phyloP scores from a whole-genome alignment of 1,284 basidiomycete species.

The Pyrrhoderma lamaoense region DNA sequence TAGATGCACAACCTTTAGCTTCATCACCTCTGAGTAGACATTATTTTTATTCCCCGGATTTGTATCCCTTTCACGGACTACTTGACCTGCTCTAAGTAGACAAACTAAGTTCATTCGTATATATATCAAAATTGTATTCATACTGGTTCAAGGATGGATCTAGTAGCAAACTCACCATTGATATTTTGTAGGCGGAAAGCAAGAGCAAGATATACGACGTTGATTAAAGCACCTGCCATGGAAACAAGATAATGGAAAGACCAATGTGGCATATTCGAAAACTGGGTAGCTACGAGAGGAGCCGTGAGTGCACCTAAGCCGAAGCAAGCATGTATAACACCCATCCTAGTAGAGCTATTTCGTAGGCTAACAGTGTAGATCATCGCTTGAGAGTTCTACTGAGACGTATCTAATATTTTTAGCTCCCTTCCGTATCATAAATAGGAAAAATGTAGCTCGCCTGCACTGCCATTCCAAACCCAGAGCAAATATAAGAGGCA shows the following conservation, averaged over 20 bases:
- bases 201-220: slow-evolving; percentile 33
- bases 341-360: slow-evolving; percentile 42
- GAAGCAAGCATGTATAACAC: slow-evolving; percentile 47
- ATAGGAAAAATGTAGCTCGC: too few relatives aligned
- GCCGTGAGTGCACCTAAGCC: slow-evolving; percentile 50
- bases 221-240: slow-evolving; percentile 44
- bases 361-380: slow-evolving; percentile 44
- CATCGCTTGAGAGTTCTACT: slow-evolving; percentile 51
- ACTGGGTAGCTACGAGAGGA: slow-evolving; percentile 59
- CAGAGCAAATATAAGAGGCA: slow-evolving; percentile 16
- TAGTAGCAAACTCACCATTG: slow-evolving; percentile 45
- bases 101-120: too few relatives aligned
- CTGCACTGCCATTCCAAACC: slow-evolving; percentile 20
- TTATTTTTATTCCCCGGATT: background rate
- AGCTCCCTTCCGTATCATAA: too few relatives aligned
- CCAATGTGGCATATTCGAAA: slow-evolving; percentile 43
- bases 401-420: background rate
- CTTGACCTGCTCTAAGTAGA: background rate
- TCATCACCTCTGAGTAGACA: slow-evolving; percentile 47
- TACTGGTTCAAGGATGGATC: too few relatives aligned
- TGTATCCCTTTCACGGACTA: background rate
- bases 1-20: slow-evolving; percentile 44
- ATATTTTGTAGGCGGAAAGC: slow-evolving; percentile 52
- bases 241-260: slow-evolving; percentile 63
- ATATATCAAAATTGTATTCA: too few relatives aligned